Conservation (phyloP, 2,329 filamentous ascomycete species). For the Metarhizium anisopliae region DNA sequence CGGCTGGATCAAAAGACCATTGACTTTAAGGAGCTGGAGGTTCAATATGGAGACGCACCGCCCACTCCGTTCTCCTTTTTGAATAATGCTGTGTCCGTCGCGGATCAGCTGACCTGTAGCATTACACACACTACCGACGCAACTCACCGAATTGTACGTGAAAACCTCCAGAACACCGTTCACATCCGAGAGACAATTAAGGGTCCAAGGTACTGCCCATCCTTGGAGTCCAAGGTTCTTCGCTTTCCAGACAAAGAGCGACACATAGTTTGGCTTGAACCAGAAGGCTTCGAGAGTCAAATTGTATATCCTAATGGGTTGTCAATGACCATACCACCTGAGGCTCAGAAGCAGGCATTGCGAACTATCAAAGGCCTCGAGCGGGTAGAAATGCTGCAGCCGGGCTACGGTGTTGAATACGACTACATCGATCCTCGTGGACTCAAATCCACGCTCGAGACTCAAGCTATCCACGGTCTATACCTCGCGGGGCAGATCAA, state of each 20-base stretch:
- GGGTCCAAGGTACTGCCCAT: conserved; percentile 91
- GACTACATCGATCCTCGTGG: conserved; percentile 94
- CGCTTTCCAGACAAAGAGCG: conserved; percentile 71
- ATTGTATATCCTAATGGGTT: conserved; percentile 94
- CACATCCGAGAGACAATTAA: conserved; percentile 94
- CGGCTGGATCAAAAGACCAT: conserved; percentile 76
- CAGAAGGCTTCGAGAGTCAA: conserved; percentile 84
- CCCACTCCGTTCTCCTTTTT: conserved; percentile 89
- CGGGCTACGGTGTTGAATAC: conserved; percentile 96
- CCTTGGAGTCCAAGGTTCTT: conserved; percentile 87
- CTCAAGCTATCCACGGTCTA: conserved; percentile 79
- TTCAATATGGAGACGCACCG: conserved; percentile 74
- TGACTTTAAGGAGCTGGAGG: conserved; percentile 61
- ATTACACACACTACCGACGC: conserved; percentile 77
- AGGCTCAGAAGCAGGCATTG: conserved; percentile 78
- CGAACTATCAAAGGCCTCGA: conserved; percentile 83
- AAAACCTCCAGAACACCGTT: conserved; percentile 90
- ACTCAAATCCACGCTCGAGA: conserved; percentile 82
- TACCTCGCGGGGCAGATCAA: conserved; percentile 97
- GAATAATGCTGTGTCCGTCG: conserved; percentile 66
- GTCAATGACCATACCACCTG: conserved; percentile 89
- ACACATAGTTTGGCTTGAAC: conserved; percentile 95
- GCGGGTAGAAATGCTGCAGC: conserved; percentile 82
- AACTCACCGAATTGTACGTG: conserved; percentile 74
- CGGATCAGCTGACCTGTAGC: conserved; percentile 78